Evolutionary conservation across 202 grass and related monocot species (phyloP).

Genomic region (Bolboschoenoplectus hybrid): DNA sequence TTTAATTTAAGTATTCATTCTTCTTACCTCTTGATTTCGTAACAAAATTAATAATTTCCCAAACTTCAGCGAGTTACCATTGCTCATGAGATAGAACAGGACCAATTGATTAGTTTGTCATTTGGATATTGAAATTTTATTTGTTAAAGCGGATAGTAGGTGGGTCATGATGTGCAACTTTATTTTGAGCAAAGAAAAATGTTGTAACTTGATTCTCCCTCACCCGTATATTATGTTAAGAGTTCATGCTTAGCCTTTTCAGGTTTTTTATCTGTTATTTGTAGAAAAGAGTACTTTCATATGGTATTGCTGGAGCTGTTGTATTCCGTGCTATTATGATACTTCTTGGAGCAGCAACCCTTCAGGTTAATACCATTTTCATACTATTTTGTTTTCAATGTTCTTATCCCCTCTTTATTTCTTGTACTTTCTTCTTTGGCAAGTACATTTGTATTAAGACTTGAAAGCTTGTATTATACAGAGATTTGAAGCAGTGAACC

Average conservation of each 20-base stretch:
- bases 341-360: slow-evolving; percentile 66
- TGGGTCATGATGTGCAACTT: slow-evolving; percentile 24
- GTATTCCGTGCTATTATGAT: slow-evolving; percentile 87
- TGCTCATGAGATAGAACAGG: background rate
- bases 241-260: background rate
- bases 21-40: slow-evolving; percentile 13
- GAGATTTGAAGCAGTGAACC: slow-evolving; percentile 96
- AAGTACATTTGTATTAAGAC: slow-evolving; percentile 31
- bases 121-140: background rate
- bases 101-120: background rate
- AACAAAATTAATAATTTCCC: background rate
- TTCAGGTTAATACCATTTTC: slow-evolving; percentile 64
- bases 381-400: slow-evolving; percentile 10
- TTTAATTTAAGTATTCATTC: background rate
- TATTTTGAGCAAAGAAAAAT: slow-evolving; percentile 14
- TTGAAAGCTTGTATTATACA: slow-evolving; percentile 49
- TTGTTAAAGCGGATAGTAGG: background rate
- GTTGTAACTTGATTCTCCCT: slow-evolving; percentile 20
- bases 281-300: slow-evolving; percentile 86
- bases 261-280: slow-evolving; percentile 15
- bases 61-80: background rate
- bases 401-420: slow-evolving; percentile 1
- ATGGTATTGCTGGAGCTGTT: slow-evolving; percentile 97
- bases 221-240: background rate
- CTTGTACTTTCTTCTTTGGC: slow-evolving; percentile 15